Evolutionary conservation across 2,329 filamentous ascomycete species (phyloP), one percentile per base, ranked within the genome.

Genomic region (Clonostachys chloroleuca): DNA sequence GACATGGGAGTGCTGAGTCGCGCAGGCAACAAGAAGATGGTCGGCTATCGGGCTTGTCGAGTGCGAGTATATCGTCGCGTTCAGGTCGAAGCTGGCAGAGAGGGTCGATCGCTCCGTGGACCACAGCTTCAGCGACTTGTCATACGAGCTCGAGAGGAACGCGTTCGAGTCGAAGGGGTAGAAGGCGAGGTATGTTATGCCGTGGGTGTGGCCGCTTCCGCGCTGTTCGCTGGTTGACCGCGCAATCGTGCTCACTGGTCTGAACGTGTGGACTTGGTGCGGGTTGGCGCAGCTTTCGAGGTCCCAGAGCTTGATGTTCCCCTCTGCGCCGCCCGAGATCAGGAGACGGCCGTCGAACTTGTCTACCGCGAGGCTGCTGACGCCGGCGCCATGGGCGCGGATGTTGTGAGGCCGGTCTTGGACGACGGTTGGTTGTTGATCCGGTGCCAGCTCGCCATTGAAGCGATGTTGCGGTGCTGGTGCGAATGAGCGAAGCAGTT

Each of bases 271-370:
- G 35, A 63, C 64, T 51, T 51, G 63, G 52, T 67, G 70, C 6
- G 70, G 65, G 50, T 72, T 72, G 33, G 12, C 35, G 12, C 61
- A 62, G 54, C 73, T 71, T 58, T 95, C 87, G 7, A 96, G 78
- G 66, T 96, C 86, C 92, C 92, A 96, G 42, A 96, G 69, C 54
- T 84, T 87, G 59, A 96, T 82, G 1, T 87, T 87, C 10, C 87
- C 89, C 60, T 96, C 90, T 5, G 89, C 86, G 33, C 92, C 91
- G 5, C 89, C 92, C 1, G 92, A 95, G 3, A 96, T 67, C 52
- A 96, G 76, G 54, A 88, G 87, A 56, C 63, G 61, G 4, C 88
- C 89, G 52, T 94, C 88, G 59, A 94, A 90, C 44, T 83, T 81
- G 59, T 96, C 92, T 37, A 96, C 77, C 0, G 87, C 83, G 39